Evolutionary conservation across 805 yeast species (phyloP), one percentile per base, ranked within the genome.

Genomic region (Hanseniaspora guilliermondii): DNA sequence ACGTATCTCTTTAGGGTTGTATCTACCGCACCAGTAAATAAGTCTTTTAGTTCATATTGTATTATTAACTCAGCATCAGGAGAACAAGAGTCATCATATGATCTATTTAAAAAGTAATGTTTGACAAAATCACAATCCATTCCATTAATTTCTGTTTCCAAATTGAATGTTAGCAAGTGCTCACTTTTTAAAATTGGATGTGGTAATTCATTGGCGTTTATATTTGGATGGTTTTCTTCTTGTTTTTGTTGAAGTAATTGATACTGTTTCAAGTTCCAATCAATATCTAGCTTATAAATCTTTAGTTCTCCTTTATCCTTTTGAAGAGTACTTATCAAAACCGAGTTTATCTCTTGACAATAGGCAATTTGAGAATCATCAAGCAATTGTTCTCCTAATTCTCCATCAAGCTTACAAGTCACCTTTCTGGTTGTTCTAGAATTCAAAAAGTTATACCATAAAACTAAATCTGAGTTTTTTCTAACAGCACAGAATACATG

Each of bases 381-480:
- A 21, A 68, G 52, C 67, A 69, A 65, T 3, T 12, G 9, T 14
- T 62, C 52, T 47, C 65, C 69, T 37, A 64, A 62, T 4, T 53
- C 53, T 24, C 62, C 58, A 36, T 59, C 56, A n/a, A 67, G 48
- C 39, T 66, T 68, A 25, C 65, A 53, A 1, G 66, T 62, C 1
- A 67, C 63, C 53, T 68, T 68, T 48, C 67, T 68, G 53, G 66
- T 68, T 50, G 66, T 69, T 48, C 67, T 68, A 1, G 71, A 68
- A 53, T 68, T 68, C 12, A 70, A 68, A 49, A 68, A 65, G 54
- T 68, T 70, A 48, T 68, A 68, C 71, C 71, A 68, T 44, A 68
- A 65, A 55, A 66, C 69, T 38, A 68, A 57, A 53, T 67, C 68
- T 22, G 69, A 69, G 53, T 66, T 66, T 46, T 60, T 64, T 56